A percentile compares a stretch with the other conserved stretches of the same genome.
phyloP scores from a whole-genome alignment of 2,329 filamentous ascomycete species.

The Ilyonectria robusta region DNA sequence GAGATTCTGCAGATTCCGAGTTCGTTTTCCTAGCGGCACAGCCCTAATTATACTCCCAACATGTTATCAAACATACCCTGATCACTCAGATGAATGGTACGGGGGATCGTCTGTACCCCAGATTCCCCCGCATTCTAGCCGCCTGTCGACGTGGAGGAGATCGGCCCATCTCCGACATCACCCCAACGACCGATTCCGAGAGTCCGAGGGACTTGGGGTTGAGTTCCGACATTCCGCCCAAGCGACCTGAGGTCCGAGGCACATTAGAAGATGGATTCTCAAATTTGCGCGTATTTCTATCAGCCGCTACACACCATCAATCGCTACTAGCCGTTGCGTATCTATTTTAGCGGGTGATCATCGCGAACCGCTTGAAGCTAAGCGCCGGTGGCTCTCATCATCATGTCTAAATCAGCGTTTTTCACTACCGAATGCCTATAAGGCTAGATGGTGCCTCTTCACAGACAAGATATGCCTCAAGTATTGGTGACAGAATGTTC shows the following conservation, averaged over 20 bases:
- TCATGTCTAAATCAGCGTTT: too few species aligned
- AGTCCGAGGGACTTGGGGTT: background rate
- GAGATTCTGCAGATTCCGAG: background rate
- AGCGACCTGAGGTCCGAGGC: background rate
- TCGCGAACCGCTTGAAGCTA: background rate
- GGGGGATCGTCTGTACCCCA: slow-evolving; percentile 13
- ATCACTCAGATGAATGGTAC: background rate
- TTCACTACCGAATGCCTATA: too few species aligned
- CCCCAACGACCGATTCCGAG: background rate
- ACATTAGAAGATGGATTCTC: background rate
- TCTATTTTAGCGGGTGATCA: too few species aligned
- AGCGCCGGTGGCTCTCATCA: background rate
- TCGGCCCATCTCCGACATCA: slow-evolving; percentile 9
- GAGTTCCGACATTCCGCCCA: background rate
- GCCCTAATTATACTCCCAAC: slow-evolving; percentile 2
- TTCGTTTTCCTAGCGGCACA: background rate
- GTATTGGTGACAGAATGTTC: too few species aligned
- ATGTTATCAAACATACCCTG: background rate
- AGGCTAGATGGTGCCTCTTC: too few species aligned
- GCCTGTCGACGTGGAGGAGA: background rate
- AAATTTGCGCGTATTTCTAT: background rate
- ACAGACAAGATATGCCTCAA: too few species aligned
- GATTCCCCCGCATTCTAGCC: slow-evolving; percentile 20
- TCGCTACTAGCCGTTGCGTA: too few species aligned
- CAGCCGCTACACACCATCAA: background rate